Percentiles rank a stretch among this genome's conserved stretches.
Evolutionary conservation across 345 rosid species (phyloP).

Genomic region (Abelmoschus esculentus): DNA sequence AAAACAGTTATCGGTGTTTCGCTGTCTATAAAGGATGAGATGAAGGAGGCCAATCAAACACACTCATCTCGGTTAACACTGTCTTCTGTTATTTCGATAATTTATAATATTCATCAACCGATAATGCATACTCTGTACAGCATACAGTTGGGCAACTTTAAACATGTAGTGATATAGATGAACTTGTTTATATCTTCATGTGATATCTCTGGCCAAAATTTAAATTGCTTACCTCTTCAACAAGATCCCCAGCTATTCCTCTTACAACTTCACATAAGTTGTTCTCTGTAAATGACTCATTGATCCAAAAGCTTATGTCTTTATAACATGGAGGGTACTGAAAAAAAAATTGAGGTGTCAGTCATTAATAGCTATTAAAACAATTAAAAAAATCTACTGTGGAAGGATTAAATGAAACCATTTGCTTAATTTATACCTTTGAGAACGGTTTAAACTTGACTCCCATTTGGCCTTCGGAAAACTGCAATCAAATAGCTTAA

Average conservation of each 20-base stretch:
- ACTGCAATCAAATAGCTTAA: slow-evolving; percentile 36
- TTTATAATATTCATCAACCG: background rate
- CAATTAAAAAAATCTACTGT: too few relatives aligned
- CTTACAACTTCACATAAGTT: slow-evolving; percentile 87
- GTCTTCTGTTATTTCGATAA: background rate
- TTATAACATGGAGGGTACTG: slow-evolving; percentile 97
- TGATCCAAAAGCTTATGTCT: slow-evolving; percentile 97
- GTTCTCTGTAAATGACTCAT: slow-evolving; percentile 82
- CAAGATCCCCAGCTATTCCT: slow-evolving; percentile 94
- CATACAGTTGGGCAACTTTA: background rate
- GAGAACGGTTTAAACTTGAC: slow-evolving; percentile 89
- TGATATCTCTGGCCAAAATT: background rate
- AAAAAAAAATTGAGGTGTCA: slow-evolving; percentile 18
- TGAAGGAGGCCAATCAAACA: background rate
- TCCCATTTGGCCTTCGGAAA: slow-evolving; percentile 65
- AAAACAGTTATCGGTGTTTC: background rate
- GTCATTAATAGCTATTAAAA: background rate
- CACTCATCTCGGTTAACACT: background rate
- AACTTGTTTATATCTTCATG: background rate
- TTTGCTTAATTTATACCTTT: slow-evolving; percentile 45
- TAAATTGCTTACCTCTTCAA: slow-evolving; percentile 66
- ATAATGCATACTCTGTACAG: background rate
- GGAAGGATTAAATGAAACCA: background rate
- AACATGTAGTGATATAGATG: background rate
- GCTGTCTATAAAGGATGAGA: background rate